Base-by-base conservation (phyloP, 1,139 yeast genomes). In the Arxiozyma telluris region DNA sequence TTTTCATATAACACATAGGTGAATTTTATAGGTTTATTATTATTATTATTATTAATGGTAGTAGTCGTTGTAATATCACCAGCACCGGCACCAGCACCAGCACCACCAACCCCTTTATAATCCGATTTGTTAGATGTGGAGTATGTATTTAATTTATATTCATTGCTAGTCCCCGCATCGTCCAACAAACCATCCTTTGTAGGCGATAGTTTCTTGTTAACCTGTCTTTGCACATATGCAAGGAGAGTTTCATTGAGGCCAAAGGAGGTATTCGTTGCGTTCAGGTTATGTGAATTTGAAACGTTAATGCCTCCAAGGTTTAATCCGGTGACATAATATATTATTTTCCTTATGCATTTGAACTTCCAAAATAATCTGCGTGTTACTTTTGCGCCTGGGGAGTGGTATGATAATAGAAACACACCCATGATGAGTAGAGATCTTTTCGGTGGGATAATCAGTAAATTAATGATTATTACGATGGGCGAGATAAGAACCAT, bases 1-100 rank as follows among this genome's bases (percentile, higher is more conserved):
- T 93, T 93, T 70, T 93, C 98, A 70, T 84, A 90, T n/a, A 93
- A 76, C 1, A 90, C 97, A 69, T 90, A 93, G 6, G 98, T 89
- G 68, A 91, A 93, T 57, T 93, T 75, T 27, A 87, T 91, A 4
- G 96, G 77, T 62, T 80, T 83, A 41, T 81, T 57, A 41, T 53
- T 56, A 4, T 55, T n/a, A n/a, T n/a, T n/a, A n/a, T n/a, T n/a
- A n/a, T n/a, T n/a, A n/a, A n/a, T n/a, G n/a, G n/a, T n/a, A n/a
- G n/a, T n/a, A n/a, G n/a, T n/a, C n/a, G n/a, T n/a, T n/a, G n/a
- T n/a, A n/a, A n/a, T n/a, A n/a, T n/a, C n/a, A n/a, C n/a, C n/a
- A n/a, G n/a, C n/a, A n/a, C n/a, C n/a, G n/a, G n/a, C n/a, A n/a
- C n/a, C n/a, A n/a, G n/a, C n/a, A n/a, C n/a, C n/a, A n/a, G n/a